Evolutionary conservation across 352 stramenopile genomes (phyloP).

Genomic region (Halophytophthora batemanensis): DNA sequence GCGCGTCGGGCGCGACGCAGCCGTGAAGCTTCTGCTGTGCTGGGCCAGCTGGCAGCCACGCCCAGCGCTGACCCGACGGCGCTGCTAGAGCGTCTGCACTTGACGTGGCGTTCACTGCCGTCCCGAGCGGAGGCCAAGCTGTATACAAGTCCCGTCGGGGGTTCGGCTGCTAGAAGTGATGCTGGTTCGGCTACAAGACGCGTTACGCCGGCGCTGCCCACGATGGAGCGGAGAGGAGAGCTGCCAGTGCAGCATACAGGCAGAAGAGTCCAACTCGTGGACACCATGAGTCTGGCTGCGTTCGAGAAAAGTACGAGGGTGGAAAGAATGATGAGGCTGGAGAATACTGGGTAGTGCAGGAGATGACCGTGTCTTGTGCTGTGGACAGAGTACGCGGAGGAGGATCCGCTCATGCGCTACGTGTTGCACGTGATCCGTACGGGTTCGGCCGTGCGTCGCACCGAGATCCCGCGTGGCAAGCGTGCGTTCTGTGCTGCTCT

Average conservation of each 20-base stretch:
- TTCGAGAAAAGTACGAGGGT: conserved; percentile 25
- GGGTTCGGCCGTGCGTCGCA: conserved; percentile 18
- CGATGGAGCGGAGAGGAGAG: not conserved
- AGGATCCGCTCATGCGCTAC: conserved; percentile 46
- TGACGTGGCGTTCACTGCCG: conserved; percentile 19
- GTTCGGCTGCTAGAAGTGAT: not conserved
- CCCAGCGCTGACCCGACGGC: not conserved
- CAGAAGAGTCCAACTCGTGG: too few species aligned
- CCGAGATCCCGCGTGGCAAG: conserved; percentile 36
- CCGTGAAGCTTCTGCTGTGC: not conserved
- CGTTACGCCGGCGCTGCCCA: not conserved
- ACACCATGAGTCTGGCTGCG: not conserved
- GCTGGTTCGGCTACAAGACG: not conserved
- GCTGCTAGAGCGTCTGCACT: conserved; percentile 14
- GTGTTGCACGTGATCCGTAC: conserved; percentile 39
- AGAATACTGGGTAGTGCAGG: too few species aligned
- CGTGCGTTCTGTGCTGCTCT: conserved; percentile 13
- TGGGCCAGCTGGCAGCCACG: not conserved
- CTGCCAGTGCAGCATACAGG: not conserved
- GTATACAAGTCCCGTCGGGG: conserved; percentile 8
- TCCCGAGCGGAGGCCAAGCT: conserved; percentile 11
- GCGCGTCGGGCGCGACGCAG: not conserved
- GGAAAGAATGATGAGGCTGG: too few species aligned
- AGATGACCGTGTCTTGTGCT: not conserved
- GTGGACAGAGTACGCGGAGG: conserved; percentile 38